These are phyloP conservation scores for Tilletia walkeri DNA, from an alignment of 1,284 basidiomycete genomes.

Conservation along the genomic window DNA sequence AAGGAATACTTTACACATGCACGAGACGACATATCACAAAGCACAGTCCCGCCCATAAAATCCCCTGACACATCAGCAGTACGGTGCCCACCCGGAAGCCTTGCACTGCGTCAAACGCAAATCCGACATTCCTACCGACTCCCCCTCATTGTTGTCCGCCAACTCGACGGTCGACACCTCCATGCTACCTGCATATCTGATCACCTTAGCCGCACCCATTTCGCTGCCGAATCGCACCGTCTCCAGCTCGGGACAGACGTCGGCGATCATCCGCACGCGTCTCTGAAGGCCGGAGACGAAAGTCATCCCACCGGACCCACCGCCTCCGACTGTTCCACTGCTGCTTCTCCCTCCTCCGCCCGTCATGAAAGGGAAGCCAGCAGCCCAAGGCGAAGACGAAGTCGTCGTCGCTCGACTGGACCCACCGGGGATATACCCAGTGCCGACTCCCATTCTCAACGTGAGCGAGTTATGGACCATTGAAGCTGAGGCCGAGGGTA, in stretches of 20 bases:
- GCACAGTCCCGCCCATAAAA: too few species aligned
- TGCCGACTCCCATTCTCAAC: neutral
- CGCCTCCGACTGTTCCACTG: neutral
- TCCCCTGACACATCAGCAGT: neutral
- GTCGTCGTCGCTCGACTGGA: neutral
- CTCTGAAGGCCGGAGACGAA: slow-evolving; percentile 20
- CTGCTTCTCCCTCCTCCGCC: neutral
- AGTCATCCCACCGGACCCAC: neutral
- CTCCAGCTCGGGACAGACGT: slow-evolving; percentile 18
- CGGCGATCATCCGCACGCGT: slow-evolving; percentile 18
- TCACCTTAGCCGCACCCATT: slow-evolving; percentile 15
- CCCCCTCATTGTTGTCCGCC: neutral
- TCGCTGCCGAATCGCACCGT: slow-evolving; percentile 19
- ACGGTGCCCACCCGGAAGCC: slow-evolving; percentile 9
- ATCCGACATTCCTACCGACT: neutral
- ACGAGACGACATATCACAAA: too few species aligned
- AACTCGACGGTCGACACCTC: slow-evolving; percentile 17
- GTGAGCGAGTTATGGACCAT: neutral
- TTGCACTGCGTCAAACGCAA: slow-evolving; percentile 7
- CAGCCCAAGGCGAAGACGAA: neutral
- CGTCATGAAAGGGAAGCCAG: neutral
- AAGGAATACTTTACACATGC: too few species aligned
- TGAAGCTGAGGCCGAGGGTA: neutral
- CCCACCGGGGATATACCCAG: neutral
- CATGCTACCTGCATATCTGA: neutral